A percentile compares a stretch with the other conserved stretches of the same genome.
Evolutionary conservation across 2,329 filamentous ascomycete genomes (phyloP).

Genomic region (Epichloe glyceriae): DNA sequence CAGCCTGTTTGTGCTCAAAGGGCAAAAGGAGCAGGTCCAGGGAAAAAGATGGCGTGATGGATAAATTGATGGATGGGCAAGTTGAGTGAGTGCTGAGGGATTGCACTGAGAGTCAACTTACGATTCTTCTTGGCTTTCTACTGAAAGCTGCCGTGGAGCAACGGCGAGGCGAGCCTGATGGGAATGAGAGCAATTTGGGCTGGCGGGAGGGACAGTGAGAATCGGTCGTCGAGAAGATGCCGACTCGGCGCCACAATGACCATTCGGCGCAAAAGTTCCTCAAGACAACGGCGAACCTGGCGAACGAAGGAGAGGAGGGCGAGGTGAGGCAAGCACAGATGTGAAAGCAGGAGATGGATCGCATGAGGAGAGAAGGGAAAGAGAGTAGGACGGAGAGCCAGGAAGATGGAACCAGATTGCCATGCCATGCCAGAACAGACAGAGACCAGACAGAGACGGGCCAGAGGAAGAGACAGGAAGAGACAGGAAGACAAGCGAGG

Average conservation of each 20-base stretch:
- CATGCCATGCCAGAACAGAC: no score
- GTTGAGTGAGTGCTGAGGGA: no score
- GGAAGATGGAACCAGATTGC: background rate
- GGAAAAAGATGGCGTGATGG: no score
- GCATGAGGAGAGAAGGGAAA: background rate
- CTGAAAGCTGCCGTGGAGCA: background rate
- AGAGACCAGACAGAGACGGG: no score
- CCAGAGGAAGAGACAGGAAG: background rate
- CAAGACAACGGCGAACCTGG: background rate
- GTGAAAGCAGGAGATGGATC: background rate
- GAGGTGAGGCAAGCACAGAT: background rate
- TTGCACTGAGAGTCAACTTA: background rate
- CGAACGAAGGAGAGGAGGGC: background rate
- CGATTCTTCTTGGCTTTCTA: background rate
- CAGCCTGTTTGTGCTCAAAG: no score
- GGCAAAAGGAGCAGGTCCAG: no score
- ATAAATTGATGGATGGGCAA: no score
- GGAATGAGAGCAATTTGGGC: background rate
- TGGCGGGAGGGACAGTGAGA: background rate
- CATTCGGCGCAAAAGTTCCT: background rate
- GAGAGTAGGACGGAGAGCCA: constrained; percentile 2
- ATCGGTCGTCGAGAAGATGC: background rate
- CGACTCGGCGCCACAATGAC: background rate
- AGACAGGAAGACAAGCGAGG: background rate
- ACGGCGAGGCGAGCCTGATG: background rate